Evolutionary conservation across 495 filamentous ascomycete genomes (phyloP).

Genomic region (Penicillium alfredii): DNA sequence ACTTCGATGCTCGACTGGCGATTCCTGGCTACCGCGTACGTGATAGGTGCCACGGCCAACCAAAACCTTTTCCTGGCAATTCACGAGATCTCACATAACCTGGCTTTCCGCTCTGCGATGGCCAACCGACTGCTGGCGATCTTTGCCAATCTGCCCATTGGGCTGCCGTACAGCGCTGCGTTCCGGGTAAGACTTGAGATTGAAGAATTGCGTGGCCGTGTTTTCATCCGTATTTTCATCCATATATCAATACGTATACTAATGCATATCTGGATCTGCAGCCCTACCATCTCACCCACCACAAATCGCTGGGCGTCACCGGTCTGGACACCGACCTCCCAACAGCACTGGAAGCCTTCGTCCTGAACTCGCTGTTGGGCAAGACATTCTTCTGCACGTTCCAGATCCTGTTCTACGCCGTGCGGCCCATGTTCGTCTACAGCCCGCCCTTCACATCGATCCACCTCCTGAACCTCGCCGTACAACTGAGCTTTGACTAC

Average conservation of each 20-base stretch:
- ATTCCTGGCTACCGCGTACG: constrained; percentile 82
- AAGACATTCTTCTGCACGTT: constrained; percentile 99
- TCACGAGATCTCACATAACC: constrained; percentile 97
- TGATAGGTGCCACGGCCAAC: constrained; percentile 93
- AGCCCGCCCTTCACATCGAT: constrained; percentile 79
- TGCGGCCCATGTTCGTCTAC: constrained; percentile 96
- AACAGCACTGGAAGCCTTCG: constrained; percentile 82
- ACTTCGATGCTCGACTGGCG: constrained; percentile 74
- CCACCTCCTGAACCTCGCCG: constrained; percentile 71
- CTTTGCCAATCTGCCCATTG: constrained; percentile 93
- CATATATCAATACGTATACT: constrained; percentile 2
- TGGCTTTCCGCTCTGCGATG: constrained; percentile 81
- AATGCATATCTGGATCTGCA: constrained; percentile 23
- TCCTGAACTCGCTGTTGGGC: constrained; percentile 92
- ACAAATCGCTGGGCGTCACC: constrained; percentile 96
- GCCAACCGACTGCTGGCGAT: constrained; percentile 84
- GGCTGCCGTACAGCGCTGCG: constrained; percentile 89
- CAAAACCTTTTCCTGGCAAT: constrained; percentile 99
- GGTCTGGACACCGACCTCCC: constrained; percentile 96
- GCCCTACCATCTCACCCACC: constrained; percentile 98
- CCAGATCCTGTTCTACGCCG: constrained; percentile 98
- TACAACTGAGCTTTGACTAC: constrained; percentile 74
- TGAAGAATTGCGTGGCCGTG: no score
- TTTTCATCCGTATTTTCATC: background rate
- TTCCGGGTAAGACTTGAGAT: constrained; percentile 73